Evolutionary conservation across 2,329 filamentous ascomycete species (phyloP).

Genomic region (Neofusicoccum umdonicola): DNA sequence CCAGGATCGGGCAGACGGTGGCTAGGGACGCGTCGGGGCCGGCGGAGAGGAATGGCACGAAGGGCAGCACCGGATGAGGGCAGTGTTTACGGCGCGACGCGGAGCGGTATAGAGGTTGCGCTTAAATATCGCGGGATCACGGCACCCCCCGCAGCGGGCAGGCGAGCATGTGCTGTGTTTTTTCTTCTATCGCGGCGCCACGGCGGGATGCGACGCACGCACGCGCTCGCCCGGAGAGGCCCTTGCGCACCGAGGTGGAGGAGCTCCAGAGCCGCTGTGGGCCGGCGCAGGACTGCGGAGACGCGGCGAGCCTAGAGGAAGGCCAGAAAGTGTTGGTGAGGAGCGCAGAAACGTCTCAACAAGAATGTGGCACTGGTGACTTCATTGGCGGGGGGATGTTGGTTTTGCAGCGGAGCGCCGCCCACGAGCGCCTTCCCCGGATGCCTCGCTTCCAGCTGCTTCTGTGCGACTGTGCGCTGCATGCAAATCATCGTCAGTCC

Average conservation of each 20-base stretch:
- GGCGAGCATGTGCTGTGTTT: constrained; percentile 14
- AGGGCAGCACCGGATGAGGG: background rate
- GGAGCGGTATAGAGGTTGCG: constrained; percentile 2
- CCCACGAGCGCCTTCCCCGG: constrained; percentile 4
- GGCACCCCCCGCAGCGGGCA: background rate
- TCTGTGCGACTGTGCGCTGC: constrained; percentile 11
- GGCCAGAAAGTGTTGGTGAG: background rate
- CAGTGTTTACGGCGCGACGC: background rate
- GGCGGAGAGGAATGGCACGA: background rate
- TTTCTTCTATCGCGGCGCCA: constrained; percentile 14
- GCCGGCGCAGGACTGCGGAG: background rate
- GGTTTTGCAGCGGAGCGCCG: background rate
- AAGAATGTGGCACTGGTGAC: background rate
- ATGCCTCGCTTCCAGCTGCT: constrained; percentile 14
- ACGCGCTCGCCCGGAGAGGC: constrained; percentile 4
- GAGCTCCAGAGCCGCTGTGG: background rate
- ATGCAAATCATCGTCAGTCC: constrained; percentile 8
- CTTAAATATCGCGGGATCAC: constrained; percentile 8
- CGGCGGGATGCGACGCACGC: constrained; percentile 9
- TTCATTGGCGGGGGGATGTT: background rate
- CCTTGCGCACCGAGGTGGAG: background rate
- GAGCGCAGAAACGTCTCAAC: constrained; percentile 4
- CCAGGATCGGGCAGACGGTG: background rate
- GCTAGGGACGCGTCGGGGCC: background rate
- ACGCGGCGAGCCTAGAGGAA: background rate